These are phyloP conservation scores for Rosellinia necatrix DNA, from an alignment of 2,329 filamentous ascomycete species.

Conservation along the genomic window DNA sequence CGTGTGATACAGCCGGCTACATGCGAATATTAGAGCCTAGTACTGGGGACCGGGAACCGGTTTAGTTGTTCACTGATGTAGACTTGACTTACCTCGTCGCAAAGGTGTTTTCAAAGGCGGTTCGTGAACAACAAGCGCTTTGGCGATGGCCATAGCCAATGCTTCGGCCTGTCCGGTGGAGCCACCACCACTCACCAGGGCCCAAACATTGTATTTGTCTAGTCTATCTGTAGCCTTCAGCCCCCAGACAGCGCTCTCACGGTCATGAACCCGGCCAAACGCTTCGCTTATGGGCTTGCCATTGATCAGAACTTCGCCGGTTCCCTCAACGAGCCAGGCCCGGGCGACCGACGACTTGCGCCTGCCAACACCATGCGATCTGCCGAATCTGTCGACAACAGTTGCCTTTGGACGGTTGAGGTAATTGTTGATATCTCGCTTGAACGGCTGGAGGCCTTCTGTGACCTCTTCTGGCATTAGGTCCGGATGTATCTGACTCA, in stretches of 20 bases:
- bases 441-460: constrained; percentile 69
- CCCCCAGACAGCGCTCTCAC: constrained; percentile 92
- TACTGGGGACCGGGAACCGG: constrained; percentile 23
- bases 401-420: constrained; percentile 66
- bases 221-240: constrained; percentile 79
- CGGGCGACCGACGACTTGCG: constrained; percentile 86
- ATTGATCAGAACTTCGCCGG: constrained; percentile 88
- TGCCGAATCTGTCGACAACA: constrained; percentile 74
- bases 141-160: constrained; percentile 85
- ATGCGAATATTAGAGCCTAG: constrained; percentile 49
- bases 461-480: constrained; percentile 74
- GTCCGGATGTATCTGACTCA: constrained; percentile 84
- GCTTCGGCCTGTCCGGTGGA: constrained; percentile 96
- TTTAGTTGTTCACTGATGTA: constrained; percentile 6
- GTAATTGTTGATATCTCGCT: constrained; percentile 74
- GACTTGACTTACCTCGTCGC: constrained; percentile 78
- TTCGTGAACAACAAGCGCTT: constrained; percentile 88
- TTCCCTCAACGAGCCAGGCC: constrained; percentile 89
- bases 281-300: constrained; percentile 80
- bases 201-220: constrained; percentile 98
- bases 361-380: constrained; percentile 79
- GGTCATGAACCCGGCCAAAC: constrained; percentile 88
- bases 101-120: constrained; percentile 86
- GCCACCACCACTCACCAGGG: constrained; percentile 80
- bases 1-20: constrained; percentile 90